A percentile compares a stretch with the other conserved stretches of the same genome.
Conservation (phyloP, 306 rosid species). For the Lupinus albus region DNA sequence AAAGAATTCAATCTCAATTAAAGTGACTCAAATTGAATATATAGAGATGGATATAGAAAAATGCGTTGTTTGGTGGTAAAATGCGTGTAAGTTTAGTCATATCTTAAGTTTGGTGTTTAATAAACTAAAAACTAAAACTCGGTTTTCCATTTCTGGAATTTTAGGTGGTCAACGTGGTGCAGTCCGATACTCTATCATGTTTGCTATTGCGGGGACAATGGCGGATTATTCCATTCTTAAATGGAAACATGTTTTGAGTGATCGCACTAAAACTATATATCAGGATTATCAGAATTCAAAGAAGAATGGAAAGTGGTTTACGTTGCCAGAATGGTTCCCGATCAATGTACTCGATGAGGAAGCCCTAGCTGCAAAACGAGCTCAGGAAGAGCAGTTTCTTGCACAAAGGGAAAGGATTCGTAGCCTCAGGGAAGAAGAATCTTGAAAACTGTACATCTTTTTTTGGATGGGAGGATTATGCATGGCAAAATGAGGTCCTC, state of each 20-base stretch:
- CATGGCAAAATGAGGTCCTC: background rate
- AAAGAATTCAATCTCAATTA: background rate
- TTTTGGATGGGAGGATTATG: conserved; percentile 1
- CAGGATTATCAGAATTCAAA: conserved; percentile 39
- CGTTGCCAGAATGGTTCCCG: conserved; percentile 90
- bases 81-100: background rate
- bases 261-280: conserved; percentile 49
- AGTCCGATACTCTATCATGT: conserved; percentile 62
- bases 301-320: conserved; percentile 60
- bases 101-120: conserved; percentile 6
- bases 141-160: conserved; percentile 33
- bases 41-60: background rate
- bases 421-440: conserved; percentile 61
- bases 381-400: conserved; percentile 64
- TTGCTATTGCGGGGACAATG: conserved; percentile 73
- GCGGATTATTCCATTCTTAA: conserved; percentile 58
- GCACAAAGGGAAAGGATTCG: conserved; percentile 66
- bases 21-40: background rate
- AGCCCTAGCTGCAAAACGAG: conserved; percentile 74
- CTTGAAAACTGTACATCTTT: conserved; percentile 44
- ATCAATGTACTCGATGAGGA: conserved; percentile 82
- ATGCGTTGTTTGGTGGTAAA: conserved; percentile 15
- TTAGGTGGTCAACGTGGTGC: conserved; percentile 86
- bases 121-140: background rate
- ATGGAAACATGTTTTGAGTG: conserved; percentile 49